A percentile compares a stretch with the other conserved stretches of the same genome.
phyloP scores from a whole-genome alignment of 805 yeast species.

The Saturnispora quitensis region DNA sequence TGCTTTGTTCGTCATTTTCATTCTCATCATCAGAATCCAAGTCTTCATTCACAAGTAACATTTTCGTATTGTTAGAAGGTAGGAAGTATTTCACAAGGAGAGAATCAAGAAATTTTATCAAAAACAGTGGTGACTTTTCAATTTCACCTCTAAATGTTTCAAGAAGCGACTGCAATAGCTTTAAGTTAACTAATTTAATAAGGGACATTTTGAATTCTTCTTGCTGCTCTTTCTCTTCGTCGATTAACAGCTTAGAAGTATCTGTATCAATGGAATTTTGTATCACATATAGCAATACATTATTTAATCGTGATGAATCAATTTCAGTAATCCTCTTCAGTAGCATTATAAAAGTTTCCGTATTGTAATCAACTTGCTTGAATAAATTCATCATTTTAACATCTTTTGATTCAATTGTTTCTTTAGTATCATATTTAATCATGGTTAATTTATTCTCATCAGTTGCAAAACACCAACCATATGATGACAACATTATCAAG shows the following conservation, averaged over 20 bases:
- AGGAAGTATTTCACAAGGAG: slow-evolving; percentile 5
- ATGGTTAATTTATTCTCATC: slow-evolving; percentile 31
- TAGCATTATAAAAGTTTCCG: slow-evolving; percentile 27
- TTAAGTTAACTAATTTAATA: slow-evolving; percentile 46
- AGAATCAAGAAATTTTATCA: slow-evolving; percentile 9
- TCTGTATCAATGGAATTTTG: slow-evolving; percentile 45
- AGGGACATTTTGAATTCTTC: slow-evolving; percentile 42
- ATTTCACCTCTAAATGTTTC: slow-evolving; percentile 48
- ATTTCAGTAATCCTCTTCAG: slow-evolving; percentile 32
- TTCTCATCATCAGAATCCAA: slow-evolving; percentile 34
- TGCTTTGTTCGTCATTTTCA: slow-evolving; percentile 19
- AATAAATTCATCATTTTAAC: slow-evolving; percentile 24
- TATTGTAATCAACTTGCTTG: slow-evolving; percentile 32
- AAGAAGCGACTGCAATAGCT: slow-evolving; percentile 54
- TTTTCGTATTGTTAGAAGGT: not conserved
- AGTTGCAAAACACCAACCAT: slow-evolving; percentile 32
- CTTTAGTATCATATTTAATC: slow-evolving; percentile 17
- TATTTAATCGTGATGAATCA: slow-evolving; percentile 38
- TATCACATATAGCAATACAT: slow-evolving; percentile 42
- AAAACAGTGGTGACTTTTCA: slow-evolving; percentile 30
- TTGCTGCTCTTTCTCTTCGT: slow-evolving; percentile 31
- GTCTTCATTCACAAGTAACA: slow-evolving; percentile 11
- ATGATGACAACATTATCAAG: slow-evolving; percentile 22
- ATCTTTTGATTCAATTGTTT: not conserved
- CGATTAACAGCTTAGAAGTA: slow-evolving; percentile 13